Evolutionary conservation across 164 flowering plant genomes (phyloP).

Genomic region (Aristolochia contorta): DNA sequence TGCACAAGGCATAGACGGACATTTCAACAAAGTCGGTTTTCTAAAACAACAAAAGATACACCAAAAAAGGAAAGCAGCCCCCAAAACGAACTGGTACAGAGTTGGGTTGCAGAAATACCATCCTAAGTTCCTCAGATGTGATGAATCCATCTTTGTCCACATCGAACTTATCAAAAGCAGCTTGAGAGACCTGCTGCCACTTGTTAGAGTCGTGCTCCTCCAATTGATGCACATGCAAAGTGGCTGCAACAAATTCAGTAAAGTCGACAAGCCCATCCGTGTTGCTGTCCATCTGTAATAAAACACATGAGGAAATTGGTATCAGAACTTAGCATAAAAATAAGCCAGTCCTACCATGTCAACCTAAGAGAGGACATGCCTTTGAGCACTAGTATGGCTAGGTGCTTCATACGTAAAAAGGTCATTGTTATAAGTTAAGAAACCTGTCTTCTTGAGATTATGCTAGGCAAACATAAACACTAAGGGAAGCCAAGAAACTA

Average conservation of each 20-base stretch:
- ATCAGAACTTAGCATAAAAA: too few species aligned
- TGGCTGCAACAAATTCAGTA: conserved; percentile 91
- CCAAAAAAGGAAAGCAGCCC: too few species aligned
- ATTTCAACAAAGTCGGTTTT: not conserved
- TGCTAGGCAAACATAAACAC: too few species aligned
- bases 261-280: conserved; percentile 96
- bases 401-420: too few species aligned
- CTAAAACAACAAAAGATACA: not conserved
- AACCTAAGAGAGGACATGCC: too few species aligned
- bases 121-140: conserved; percentile 82
- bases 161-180: conserved; percentile 93
- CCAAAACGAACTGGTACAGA: not conserved
- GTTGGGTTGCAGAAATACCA: conserved; percentile 34
- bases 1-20: conserved; percentile 10
- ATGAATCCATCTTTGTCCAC: conserved; percentile 91
- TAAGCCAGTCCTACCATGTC: too few species aligned
- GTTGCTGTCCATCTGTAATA: conserved; percentile 85
- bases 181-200: conserved; percentile 74
- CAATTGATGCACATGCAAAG: conserved; percentile 87
- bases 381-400: too few species aligned
- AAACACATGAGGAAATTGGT: not conserved
- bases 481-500: too few species aligned
- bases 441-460: too few species aligned
- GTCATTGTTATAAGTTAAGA: too few species aligned
- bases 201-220: conserved; percentile 80